Conservation (phyloP, 2,329 filamentous ascomycete genomes). For the Chrysoporthe deuterocubensis region DNA sequence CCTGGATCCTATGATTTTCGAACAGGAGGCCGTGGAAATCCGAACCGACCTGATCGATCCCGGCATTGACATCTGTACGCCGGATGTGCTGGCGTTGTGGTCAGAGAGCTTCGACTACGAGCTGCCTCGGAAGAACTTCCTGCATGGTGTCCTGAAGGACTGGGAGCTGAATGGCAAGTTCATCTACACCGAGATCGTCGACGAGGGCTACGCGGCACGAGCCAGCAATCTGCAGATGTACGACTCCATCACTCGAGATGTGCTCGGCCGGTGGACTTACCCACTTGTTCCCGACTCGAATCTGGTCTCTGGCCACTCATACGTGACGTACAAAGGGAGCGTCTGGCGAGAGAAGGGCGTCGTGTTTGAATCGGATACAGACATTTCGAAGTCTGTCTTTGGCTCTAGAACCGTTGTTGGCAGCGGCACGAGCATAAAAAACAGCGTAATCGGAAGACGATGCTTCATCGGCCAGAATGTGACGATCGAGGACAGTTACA, state of each 20-base stretch:
- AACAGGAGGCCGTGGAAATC: conserved; percentile 75
- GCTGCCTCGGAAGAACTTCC: conserved; percentile 72
- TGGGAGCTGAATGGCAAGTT: conserved; percentile 97
- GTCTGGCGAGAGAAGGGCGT: conserved; percentile 82
- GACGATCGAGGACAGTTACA: conserved; percentile 75
- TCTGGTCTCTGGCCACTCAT: conserved; percentile 75
- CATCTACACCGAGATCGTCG: conserved; percentile 87
- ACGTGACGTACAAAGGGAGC: conserved; percentile 69
- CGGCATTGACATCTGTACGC: conserved; percentile 95
- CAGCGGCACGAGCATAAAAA: conserved; percentile 68
- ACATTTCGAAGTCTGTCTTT: conserved; percentile 73
- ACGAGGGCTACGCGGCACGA: conserved; percentile 82
- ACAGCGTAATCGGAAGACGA: conserved; percentile 80
- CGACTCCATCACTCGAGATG: conserved; percentile 83
- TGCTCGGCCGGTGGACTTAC: conserved; percentile 86
- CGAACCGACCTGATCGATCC: conserved; percentile 90
- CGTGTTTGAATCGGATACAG: conserved; percentile 71
- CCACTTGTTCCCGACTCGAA: conserved; percentile 91
- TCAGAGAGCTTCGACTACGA: conserved; percentile 94
- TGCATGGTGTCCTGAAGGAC: conserved; percentile 90
- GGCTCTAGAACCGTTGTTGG: conserved; percentile 78
- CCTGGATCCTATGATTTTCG: conserved; percentile 80
- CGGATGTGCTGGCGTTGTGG: conserved; percentile 92
- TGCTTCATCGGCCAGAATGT: conserved; percentile 89
- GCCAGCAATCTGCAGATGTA: conserved; percentile 88